Evolutionary conservation across 306 rosid species (phyloP), one percentile per base, ranked within the genome.

Genomic region (Inga oerstediana): DNA sequence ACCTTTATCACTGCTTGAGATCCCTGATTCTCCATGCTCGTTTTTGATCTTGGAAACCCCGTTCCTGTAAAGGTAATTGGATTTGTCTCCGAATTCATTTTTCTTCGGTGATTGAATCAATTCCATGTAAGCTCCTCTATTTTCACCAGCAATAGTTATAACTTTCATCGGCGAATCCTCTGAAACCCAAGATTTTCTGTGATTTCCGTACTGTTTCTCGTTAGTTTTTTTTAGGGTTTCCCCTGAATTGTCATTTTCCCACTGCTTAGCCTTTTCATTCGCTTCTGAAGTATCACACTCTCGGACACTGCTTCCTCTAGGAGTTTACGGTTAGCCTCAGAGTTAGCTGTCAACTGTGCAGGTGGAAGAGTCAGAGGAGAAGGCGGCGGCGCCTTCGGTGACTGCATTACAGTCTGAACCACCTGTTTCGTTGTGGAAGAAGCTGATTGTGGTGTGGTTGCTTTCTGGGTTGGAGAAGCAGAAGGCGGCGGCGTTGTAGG

Each of bases 41-140:
- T 8, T 54, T n/a, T 76, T 73, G 4, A 3, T 54, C 49, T 77
- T 76, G 1, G 75, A 10, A 27, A 67, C 74, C 2, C 85, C 91
- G 14, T 86, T 89, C 79, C 81, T 84, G 75, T 87, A 75, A 75
- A 87, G 78, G 67, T 51, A 64, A 16, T 72, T 80, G 6, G 88
- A 58, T 20, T 64, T 72, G 37, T 67, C 84, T 3, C 66, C 78
- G 54, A n/a, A 19, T 64, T 75, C 82, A 0, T 85, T 81, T 84
- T 92, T 91, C 45, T 87, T 89, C 20, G 90, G 82, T 20, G 91
- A 80, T 8, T 80, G 89, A 14, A 76, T 52, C 14, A 91, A 75
- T 45, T 97, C 98, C 97, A 97, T 92, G 81, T 44, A 81, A n/a
- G 99, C 98, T 7, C 98, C 98, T 72, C 78, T 90, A 88, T 97